Evolutionary conservation across 2,329 filamentous ascomycete genomes (phyloP).

Genomic region (Penicillium sp.): DNA sequence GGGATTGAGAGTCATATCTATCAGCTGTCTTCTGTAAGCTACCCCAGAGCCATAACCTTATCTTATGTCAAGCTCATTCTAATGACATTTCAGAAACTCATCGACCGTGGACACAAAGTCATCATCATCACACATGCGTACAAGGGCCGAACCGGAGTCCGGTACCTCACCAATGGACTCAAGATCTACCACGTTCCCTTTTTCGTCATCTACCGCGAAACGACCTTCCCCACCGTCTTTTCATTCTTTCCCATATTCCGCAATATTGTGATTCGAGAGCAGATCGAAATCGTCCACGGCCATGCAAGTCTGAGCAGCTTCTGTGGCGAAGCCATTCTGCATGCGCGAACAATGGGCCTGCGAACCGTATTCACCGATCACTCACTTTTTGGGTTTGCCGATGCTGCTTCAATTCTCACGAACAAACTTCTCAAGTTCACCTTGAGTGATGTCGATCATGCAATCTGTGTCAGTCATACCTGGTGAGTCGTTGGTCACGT

Average conservation of each 20-base stretch:
- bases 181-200: conserved; percentile 99
- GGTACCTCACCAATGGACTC: conserved; percentile 94
- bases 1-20: conserved; percentile 98
- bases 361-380: conserved; percentile 97
- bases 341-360: conserved; percentile 92
- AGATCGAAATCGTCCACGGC: conserved; percentile 97
- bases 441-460: conserved; percentile 94
- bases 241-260: conserved; percentile 98
- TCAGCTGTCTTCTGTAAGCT: conserved; percentile 72
- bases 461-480: conserved; percentile 97
- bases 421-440: conserved; percentile 97
- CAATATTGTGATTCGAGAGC: conserved; percentile 90
- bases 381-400: conserved; percentile 94
- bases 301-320: conserved; percentile 90
- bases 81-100: conserved; percentile 64
- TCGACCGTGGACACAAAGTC: conserved; percentile 96
- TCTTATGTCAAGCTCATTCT: conserved; percentile 10
- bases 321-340: conserved; percentile 90
- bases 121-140: conserved; percentile 97
- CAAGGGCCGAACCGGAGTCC: conserved; percentile 81
- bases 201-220: conserved; percentile 88
- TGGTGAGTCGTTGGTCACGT: conserved; percentile 59
- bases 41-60: not conserved
- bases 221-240: conserved; percentile 94
- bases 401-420: conserved; percentile 90